These are phyloP conservation scores for Oryza glaberrima DNA, from an alignment of 176 grass and related monocot genomes.

Conservation along the genomic window DNA sequence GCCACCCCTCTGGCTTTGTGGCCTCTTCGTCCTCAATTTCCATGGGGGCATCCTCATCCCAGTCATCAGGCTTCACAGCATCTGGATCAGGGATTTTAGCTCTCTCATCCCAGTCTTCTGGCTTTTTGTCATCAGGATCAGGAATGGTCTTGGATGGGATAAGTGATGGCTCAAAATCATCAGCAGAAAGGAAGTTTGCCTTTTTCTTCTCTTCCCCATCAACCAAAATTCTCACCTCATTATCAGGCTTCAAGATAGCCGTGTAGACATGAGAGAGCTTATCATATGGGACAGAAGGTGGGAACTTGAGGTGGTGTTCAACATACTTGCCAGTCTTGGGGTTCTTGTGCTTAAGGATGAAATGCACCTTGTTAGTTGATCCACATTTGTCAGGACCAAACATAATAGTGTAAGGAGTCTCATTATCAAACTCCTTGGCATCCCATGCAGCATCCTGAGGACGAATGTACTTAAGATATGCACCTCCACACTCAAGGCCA, in stretches of 20 bases:
- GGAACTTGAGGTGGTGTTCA: constrained; percentile 93
- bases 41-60: constrained; percentile 95
- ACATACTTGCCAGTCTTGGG: constrained; percentile 88
- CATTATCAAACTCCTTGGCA: constrained; percentile 84
- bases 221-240: constrained; percentile 82
- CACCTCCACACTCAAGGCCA: constrained; percentile 95
- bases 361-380: constrained; percentile 97
- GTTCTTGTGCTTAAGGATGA: constrained; percentile 96
- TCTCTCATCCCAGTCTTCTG: constrained; percentile 97
- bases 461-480: constrained; percentile 90
- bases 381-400: constrained; percentile 99
- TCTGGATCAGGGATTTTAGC: constrained; percentile 79
- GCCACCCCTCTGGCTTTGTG: constrained; percentile 89
- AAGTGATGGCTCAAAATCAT: constrained; percentile 89
- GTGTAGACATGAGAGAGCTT: constrained; percentile 96
- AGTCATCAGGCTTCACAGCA: constrained; percentile 90
- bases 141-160: constrained; percentile 92
- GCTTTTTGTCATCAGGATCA: constrained; percentile 97
- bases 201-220: constrained; percentile 94
- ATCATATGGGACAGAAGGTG: constrained; percentile 86
- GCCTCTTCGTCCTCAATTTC: constrained; percentile 92
- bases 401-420: constrained; percentile 97
- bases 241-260: constrained; percentile 88
- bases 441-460: constrained; percentile 71
- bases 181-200: constrained; percentile 76